A percentile compares a stretch with the other conserved stretches of the same genome.
phyloP scores from a whole-genome alignment of 1,284 basidiomycete species.

The Porodaedalea pini region DNA sequence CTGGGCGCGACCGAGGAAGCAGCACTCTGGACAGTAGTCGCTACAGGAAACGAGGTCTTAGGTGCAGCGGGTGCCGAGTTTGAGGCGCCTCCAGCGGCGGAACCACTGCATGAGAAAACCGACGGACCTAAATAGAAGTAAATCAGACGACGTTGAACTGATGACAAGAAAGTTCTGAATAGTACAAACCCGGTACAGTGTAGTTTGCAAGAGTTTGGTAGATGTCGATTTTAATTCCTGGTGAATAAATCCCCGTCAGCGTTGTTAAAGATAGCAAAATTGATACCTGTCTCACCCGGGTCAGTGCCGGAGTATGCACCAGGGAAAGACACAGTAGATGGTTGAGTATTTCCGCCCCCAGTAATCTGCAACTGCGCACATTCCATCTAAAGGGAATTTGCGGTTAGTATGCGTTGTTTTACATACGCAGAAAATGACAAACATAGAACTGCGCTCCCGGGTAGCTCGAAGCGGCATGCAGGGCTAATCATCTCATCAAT shows the following conservation, averaged over 20 bases:
- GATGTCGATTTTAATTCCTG: constrained; percentile 20
- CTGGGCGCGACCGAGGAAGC: no score
- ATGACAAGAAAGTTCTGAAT: neutral
- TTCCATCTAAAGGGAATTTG: constrained; percentile 39
- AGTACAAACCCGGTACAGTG: constrained; percentile 14
- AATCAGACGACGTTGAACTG: neutral
- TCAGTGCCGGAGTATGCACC: constrained; percentile 30
- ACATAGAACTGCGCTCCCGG: constrained; percentile 54
- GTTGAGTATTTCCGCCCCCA: constrained; percentile 44
- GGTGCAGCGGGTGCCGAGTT: constrained; percentile 4
- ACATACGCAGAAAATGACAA: constrained; percentile 20
- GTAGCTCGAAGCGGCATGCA: constrained; percentile 41
- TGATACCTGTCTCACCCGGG: constrained; percentile 4
- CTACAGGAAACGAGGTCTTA: neutral
- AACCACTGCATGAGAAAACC: constrained; percentile 16
- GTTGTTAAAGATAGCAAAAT: neutral
- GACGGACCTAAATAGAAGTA: constrained; percentile 9
- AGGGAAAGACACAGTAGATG: constrained; percentile 49
- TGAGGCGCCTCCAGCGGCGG: constrained; percentile 1
- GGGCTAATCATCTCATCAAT: constrained; percentile 30
- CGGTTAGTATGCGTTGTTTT: neutral
- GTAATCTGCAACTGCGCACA: constrained; percentile 50
- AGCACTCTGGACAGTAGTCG: neutral
- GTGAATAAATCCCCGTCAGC: neutral
- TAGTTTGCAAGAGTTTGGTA: constrained; percentile 16